Evolutionary conservation across 352 stramenopile species (phyloP), one percentile per base, ranked within the genome.

Genomic region (Phytophthora chlamydospora): DNA sequence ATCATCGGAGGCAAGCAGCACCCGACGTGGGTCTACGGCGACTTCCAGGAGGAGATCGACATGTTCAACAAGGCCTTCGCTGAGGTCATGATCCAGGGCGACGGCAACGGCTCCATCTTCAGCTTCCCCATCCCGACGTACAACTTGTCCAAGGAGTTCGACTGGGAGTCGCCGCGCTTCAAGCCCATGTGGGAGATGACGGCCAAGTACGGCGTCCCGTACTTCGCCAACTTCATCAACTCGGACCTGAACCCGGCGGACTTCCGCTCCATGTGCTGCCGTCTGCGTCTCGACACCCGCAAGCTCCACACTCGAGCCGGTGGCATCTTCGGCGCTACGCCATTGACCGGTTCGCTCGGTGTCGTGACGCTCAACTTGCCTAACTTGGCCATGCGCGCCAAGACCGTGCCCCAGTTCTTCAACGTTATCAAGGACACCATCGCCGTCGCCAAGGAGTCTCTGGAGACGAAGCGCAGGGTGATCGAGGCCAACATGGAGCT

Each of bases 181-280:
- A 67, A 68, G 38, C 52, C 64, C 9, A 63, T 68, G 64, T 73
- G 58, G 57, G 51, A 65, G 58, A 73, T 68, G 64, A 65, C 58
- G 12, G 58, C 64, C 51, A 73, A 73, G 58, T 73, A 73, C 39
- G 64, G 64, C 31, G 58, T 68, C 1, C 58, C 64, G 2, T 73
- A 73, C 58, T 73, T 73, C 16, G 64, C 64, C 33, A 68, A 68
- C 58, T 68, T 73, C 41, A 68, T 68, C 58, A 68, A 73, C 46
- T 68, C 58, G 35, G 64, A 68, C 40, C 21, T 73, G 46, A 61
- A 73, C 35, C 64, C 58, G 1, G 64, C 58, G 8, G 64, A 73
- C 35, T 73, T 68, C 32, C 58, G 58, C 11, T 73, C 64, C 2
- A 73, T 68, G 58, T 73, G 58, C 51, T 73, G 64, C 4, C 58